Evolutionary conservation across 139 green algal genomes (phyloP).

Genomic region (Chlorella sp.): DNA sequence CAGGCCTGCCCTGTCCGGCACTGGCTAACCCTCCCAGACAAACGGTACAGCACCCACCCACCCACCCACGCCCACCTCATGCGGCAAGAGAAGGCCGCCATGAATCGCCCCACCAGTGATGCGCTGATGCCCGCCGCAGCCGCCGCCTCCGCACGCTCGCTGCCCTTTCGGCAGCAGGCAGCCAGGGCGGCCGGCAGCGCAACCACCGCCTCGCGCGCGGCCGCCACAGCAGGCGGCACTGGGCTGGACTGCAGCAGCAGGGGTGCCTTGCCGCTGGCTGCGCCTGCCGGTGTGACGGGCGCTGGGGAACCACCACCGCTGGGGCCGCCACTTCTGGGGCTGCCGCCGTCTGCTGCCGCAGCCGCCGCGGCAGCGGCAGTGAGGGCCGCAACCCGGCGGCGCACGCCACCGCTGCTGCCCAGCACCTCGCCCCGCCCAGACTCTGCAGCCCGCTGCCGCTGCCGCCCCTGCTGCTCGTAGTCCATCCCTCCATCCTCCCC

Average conservation of each 20-base stretch:
- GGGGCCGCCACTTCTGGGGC: neutral
- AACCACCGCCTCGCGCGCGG: neutral
- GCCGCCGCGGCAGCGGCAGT: neutral
- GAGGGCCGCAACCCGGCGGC: neutral
- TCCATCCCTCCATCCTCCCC: neutral
- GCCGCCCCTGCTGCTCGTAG: neutral
- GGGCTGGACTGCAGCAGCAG: neutral
- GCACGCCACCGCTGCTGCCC: neutral
- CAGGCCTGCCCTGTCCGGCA: neutral
- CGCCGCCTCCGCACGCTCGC: neutral
- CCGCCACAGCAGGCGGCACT: neutral
- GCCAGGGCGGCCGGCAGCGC: constrained; percentile 5
- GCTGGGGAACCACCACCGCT: neutral
- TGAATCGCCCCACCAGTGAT: constrained; percentile 13
- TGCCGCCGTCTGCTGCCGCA: neutral
- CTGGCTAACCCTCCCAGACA: no score
- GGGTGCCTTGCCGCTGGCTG: neutral
- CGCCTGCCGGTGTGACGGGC: neutral
- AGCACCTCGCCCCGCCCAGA: no score
- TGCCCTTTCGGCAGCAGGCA: neutral
- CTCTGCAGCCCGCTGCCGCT: neutral
- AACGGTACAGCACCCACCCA: no score
- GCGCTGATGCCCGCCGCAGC: neutral
- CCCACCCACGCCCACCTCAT: constrained; percentile 23
- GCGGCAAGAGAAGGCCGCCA: constrained; percentile 17